phyloP scores from a whole-genome alignment of 768 basidiomycete genomes.

The Sarcodon aspratus region DNA sequence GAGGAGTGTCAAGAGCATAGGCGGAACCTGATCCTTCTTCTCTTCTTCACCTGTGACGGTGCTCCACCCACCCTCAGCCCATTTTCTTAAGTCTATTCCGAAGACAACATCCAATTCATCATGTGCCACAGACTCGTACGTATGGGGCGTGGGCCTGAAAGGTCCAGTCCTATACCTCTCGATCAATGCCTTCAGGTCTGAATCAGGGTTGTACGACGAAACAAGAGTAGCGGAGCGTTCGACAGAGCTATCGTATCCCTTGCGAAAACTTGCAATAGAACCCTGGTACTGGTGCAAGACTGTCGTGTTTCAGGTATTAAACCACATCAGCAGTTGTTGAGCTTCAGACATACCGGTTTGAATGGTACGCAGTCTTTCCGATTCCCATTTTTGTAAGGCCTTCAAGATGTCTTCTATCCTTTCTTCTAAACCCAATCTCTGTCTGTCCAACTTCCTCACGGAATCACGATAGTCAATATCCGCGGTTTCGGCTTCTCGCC shows the following conservation, averaged over 20 bases:
- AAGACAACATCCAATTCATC: slow-evolving; percentile 82
- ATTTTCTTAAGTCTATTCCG: slow-evolving; percentile 83
- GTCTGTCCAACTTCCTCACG: slow-evolving; percentile 75
- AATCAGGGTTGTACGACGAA: slow-evolving; percentile 80
- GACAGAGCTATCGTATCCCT: slow-evolving; percentile 48
- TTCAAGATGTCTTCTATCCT: slow-evolving; percentile 76
- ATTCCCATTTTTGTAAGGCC: slow-evolving; percentile 74
- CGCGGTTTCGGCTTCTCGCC: slow-evolving; percentile 72
- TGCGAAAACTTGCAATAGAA: slow-evolving; percentile 62
- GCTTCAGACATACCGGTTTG: slow-evolving; percentile 51
- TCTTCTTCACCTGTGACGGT: slow-evolving; percentile 33
- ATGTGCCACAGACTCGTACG: slow-evolving; percentile 80
- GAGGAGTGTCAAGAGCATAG: slow-evolving; percentile 61
- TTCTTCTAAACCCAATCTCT: slow-evolving; percentile 80
- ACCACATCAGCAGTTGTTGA: not conserved
- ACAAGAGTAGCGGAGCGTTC: slow-evolving; percentile 68
- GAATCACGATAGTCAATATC: slow-evolving; percentile 71
- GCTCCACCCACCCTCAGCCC: slow-evolving; percentile 65
- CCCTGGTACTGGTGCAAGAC: slow-evolving; percentile 84
- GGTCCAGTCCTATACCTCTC: slow-evolving; percentile 91
- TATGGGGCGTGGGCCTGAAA: slow-evolving; percentile 76
- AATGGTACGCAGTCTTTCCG: slow-evolving; percentile 70
- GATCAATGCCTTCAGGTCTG: slow-evolving; percentile 76
- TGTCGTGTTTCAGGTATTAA: slow-evolving; percentile 13
- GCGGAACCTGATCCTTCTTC: slow-evolving; percentile 55